These are phyloP conservation scores for Fragosphaeria purpurea DNA, from an alignment of 2,329 filamentous ascomycete genomes.

Conservation along the genomic window DNA sequence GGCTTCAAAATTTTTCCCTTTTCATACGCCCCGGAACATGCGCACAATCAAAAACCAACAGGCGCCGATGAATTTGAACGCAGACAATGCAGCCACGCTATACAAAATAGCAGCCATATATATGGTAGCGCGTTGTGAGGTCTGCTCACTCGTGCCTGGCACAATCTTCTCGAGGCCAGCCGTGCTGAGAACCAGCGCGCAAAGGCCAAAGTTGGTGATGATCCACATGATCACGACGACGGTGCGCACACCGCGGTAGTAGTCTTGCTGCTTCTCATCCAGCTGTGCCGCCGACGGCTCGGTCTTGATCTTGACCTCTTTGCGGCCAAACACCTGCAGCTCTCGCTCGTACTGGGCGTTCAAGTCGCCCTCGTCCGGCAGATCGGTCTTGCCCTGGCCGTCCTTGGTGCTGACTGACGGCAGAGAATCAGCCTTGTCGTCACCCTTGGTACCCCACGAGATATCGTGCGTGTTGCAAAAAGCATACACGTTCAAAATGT, in stretches of 20 bases:
- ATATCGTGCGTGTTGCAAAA: slow-evolving; percentile 80
- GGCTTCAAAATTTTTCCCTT: neutral
- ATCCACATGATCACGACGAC: slow-evolving; percentile 93
- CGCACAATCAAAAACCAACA: slow-evolving; percentile 87
- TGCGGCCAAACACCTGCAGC: slow-evolving; percentile 60
- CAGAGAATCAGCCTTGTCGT: slow-evolving; percentile 88
- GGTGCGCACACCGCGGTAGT: slow-evolving; percentile 92
- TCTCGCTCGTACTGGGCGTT: slow-evolving; percentile 93
- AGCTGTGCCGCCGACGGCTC: slow-evolving; percentile 42
- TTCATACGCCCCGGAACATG: slow-evolving; percentile 63
- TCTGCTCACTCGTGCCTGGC: slow-evolving; percentile 34
- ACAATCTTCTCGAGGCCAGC: slow-evolving; percentile 67
- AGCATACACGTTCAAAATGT: slow-evolving; percentile 96
- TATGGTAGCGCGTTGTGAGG: slow-evolving; percentile 51
- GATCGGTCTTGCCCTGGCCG: slow-evolving; percentile 81
- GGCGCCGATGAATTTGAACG: slow-evolving; percentile 79
- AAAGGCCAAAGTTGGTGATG: slow-evolving; percentile 85
- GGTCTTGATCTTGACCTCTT: slow-evolving; percentile 64
- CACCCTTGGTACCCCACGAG: slow-evolving; percentile 95
- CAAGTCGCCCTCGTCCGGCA: slow-evolving; percentile 88
- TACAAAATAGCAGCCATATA: slow-evolving; percentile 84
- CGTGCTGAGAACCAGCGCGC: slow-evolving; percentile 75
- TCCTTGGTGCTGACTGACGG: slow-evolving; percentile 84
- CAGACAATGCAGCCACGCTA: slow-evolving; percentile 74
- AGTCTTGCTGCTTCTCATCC: slow-evolving; percentile 87